Evolutionary conservation across 2,329 filamentous ascomycete genomes (phyloP).

Genomic region (Fusarium fracticaudum): DNA sequence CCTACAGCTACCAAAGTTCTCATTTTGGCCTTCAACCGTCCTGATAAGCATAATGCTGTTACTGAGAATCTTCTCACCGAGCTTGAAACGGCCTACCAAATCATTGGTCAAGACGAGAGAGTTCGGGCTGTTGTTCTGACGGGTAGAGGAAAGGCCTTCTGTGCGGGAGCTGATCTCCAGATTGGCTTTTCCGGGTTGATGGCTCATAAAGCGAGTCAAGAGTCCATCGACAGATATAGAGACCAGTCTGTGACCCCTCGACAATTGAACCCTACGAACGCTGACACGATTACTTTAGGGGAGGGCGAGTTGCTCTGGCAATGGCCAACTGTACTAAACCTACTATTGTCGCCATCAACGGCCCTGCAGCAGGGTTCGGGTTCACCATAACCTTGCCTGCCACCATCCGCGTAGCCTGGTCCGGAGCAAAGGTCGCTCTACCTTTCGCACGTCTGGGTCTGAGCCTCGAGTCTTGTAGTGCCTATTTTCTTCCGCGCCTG

Average conservation of each 20-base stretch:
- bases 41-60: not conserved
- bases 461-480: not conserved
- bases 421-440: not conserved
- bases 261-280: not conserved
- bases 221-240: not conserved
- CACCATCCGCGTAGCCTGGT: not conserved
- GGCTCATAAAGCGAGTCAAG: not conserved
- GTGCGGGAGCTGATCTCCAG: not conserved
- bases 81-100: not conserved
- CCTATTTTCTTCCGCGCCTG: not conserved
- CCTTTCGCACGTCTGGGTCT: not conserved
- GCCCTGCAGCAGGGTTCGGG: not conserved
- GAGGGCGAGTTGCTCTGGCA: not conserved
- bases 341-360: not conserved
- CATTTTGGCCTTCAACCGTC: not conserved
- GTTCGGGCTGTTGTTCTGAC: not conserved
- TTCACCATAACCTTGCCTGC: not conserved
- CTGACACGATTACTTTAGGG: not conserved
- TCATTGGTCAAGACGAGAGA: not conserved
- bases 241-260: not conserved
- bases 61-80: not conserved
- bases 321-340: not conserved
- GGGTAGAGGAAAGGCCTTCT: not conserved
- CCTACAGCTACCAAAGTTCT: not conserved
- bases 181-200: not conserved